A percentile compares a stretch with the other conserved stretches of the same genome.
Conservation (phyloP, 768 basidiomycete genomes). For the Cytidiella melzeri region DNA sequence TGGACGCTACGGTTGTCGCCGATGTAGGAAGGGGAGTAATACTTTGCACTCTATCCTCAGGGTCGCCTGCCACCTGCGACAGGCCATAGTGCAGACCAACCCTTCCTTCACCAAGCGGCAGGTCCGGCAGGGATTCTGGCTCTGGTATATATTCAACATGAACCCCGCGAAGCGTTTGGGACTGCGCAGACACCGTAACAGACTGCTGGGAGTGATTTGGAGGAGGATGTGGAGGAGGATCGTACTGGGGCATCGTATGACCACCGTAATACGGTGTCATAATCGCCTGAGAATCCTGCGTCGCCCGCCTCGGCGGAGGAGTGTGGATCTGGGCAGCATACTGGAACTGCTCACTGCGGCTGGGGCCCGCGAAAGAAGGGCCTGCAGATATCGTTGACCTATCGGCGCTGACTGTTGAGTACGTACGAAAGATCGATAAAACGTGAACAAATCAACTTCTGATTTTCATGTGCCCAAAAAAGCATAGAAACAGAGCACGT, state of each 20-base stretch:
- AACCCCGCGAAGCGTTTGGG: background rate
- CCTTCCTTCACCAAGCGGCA: no score
- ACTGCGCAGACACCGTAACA: background rate
- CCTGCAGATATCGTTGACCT: constrained; percentile 4
- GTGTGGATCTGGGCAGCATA: background rate
- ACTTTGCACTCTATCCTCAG: background rate
- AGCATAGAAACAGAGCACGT: background rate
- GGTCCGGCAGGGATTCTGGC: no score
- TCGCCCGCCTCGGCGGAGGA: background rate
- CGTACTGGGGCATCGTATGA: background rate
- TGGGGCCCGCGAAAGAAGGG: background rate
- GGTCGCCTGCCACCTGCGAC: no score
- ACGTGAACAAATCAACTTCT: background rate
- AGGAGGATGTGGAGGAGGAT: background rate
- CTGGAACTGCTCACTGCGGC: background rate
- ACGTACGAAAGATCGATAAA: background rate
- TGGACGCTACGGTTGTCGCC: background rate
- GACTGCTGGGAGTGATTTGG: background rate
- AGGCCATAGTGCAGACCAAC: no score
- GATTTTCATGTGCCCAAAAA: background rate
- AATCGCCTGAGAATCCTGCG: background rate
- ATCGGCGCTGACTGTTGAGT: constrained; percentile 2
- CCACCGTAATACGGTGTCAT: background rate
- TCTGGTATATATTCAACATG: background rate
- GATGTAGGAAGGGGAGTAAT: background rate